These are phyloP conservation scores for Chlamydomonas schloesseri DNA, from an alignment of 139 green algal species.

Conservation along the genomic window DNA sequence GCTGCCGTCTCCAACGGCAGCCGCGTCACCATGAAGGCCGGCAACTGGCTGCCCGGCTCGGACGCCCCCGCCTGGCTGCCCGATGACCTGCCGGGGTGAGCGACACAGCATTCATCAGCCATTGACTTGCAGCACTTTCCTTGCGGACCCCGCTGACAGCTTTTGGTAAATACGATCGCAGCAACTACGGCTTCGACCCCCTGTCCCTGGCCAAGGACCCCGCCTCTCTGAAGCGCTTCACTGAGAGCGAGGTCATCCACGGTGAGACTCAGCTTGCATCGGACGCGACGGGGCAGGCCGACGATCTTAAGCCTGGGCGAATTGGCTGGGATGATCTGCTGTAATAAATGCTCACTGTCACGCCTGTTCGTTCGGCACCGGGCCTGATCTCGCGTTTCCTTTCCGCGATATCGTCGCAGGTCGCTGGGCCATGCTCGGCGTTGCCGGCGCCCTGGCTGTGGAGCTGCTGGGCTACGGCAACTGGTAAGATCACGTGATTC, in stretches of 20 bases:
- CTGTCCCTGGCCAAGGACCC: slow-evolving; percentile 73
- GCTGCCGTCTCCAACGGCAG: slow-evolving; percentile 53
- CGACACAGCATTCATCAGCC: background rate
- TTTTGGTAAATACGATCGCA: background rate
- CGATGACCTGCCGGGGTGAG: slow-evolving; percentile 56
- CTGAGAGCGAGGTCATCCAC: slow-evolving; percentile 75
- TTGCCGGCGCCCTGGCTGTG: slow-evolving; percentile 72
- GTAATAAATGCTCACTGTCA: too few relatives aligned
- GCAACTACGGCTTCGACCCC: slow-evolving; percentile 91
- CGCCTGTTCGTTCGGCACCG: too few relatives aligned
- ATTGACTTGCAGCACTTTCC: background rate
- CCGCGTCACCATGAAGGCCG: slow-evolving; percentile 50
- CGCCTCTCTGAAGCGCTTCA: slow-evolving; percentile 59
- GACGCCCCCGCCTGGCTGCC: slow-evolving; percentile 78
- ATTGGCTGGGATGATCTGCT: too few relatives aligned
- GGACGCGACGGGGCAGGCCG: too few relatives aligned
- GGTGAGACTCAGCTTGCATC: background rate
- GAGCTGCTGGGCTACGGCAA: slow-evolving; percentile 81
- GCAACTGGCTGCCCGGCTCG: slow-evolving; percentile 79
- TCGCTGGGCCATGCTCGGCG: slow-evolving; percentile 82
- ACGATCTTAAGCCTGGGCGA: too few relatives aligned
- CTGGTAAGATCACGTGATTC: slow-evolving; percentile 75
- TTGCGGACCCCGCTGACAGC: background rate
- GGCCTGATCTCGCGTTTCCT: background rate
- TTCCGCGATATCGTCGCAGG: slow-evolving; percentile 12